Evolutionary conservation across 208 protist species (phyloP).

Genomic region (Crithidia fasciculata): DNA sequence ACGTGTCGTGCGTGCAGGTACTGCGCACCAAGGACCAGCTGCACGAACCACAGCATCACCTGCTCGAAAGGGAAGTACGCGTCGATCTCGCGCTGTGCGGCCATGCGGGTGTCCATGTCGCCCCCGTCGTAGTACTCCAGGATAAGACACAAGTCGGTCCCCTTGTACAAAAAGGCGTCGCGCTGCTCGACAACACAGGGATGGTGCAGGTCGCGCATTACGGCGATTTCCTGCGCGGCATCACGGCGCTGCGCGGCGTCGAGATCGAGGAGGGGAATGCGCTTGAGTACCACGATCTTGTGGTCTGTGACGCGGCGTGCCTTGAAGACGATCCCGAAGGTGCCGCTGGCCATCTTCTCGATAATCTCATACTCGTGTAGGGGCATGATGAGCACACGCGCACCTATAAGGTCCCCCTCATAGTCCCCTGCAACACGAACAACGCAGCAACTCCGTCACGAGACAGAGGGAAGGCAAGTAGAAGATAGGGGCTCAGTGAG

Average conservation of each 20-base stretch:
- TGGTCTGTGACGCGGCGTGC: constrained; percentile 66
- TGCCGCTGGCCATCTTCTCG: constrained; percentile 81
- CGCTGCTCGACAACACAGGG: constrained; percentile 78
- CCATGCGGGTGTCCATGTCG: constrained; percentile 77
- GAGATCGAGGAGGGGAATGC: constrained; percentile 73
- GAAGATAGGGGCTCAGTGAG: no score
- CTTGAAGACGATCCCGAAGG: constrained; percentile 86
- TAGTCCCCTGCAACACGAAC: background rate
- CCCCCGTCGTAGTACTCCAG: constrained; percentile 93
- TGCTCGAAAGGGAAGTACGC: constrained; percentile 66
- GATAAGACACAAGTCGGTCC: constrained; percentile 85
- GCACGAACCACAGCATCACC: constrained; percentile 85
- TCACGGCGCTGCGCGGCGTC: constrained; percentile 59
- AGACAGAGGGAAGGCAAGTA: no score
- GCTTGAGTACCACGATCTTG: constrained; percentile 81
- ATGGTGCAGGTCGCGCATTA: constrained; percentile 86
- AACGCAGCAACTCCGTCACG: background rate
- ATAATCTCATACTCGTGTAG: constrained; percentile 77
- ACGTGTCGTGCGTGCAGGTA: constrained; percentile 83
- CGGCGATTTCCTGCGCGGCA: constrained; percentile 71
- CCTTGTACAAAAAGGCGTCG: constrained; percentile 86
- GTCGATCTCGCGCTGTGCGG: constrained; percentile 64
- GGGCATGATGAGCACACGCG: background rate
- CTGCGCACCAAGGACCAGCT: constrained; percentile 81
- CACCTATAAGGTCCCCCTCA: background rate